Evolutionary conservation across 2,329 filamentous ascomycete genomes (phyloP), one percentile per base, ranked within the genome.

Genomic region (Neopestalotiopsis sp.): DNA sequence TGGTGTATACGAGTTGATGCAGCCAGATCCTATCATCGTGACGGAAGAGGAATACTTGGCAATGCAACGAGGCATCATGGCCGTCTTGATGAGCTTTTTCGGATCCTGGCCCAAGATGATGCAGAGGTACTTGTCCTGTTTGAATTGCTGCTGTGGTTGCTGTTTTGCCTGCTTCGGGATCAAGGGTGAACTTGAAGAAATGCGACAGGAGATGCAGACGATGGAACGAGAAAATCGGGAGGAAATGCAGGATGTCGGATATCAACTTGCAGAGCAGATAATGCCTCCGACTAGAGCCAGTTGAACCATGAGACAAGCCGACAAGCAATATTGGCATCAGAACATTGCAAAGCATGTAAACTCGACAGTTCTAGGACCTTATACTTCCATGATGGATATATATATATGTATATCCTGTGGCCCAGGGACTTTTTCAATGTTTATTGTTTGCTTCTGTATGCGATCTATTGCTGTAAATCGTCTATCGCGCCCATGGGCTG

Each of bases 1-100:
- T 42, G 65, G 65, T 12, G 20, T 59, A 13, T 66, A 57, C 17
- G 32, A 57, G 12, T 10, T 32, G 30, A 53, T 66, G 4, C 10
- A 6, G 3, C 53, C 65, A 7, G 65, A 66, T 14, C 45, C 45
- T 4, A 59, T 66, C 32, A n/a, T 66, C 9, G 34, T 66, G 65
- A 59, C 65, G 9, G 42, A 57, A 7, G 65, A 57, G n/a, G 65
- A 66, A 38, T 28, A 42, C 17, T 13, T 34, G 32, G 49, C 45
- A 13, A 40, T 42, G 53, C 65, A 56, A 24, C 28, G 65, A 14
- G 65, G 65, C 3, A 17, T 66, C 20, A 14, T 49, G 20, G 24
- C 40, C 28, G 13, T 59, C 1, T 6, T 66, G 5, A 34, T 24
- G 24, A 9, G 34, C 2, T 24, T 59, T 13, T 59, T 66, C 14